Evolutionary conservation across 164 flowering plant species (phyloP).

Genomic region (Liquidambar formosana): DNA sequence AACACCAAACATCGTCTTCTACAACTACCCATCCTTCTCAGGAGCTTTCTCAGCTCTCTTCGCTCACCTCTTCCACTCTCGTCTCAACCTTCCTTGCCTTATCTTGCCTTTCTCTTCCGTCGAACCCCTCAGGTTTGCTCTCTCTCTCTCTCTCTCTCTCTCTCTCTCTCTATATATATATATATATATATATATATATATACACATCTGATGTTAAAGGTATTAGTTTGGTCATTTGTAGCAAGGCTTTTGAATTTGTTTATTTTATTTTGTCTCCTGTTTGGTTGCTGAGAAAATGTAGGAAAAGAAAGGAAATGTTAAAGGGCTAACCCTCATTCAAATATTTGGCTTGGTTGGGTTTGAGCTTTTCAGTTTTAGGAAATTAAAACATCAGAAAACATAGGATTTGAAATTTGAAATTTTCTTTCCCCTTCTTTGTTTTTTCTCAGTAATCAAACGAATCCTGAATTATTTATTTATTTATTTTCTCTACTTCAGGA

Average conservation of each 20-base stretch:
- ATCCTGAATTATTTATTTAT: not conserved
- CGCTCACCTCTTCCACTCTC: constrained; percentile 80
- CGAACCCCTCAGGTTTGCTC: constrained; percentile 67
- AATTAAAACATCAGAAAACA: too few relatives aligned
- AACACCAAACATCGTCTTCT: constrained; percentile 60
- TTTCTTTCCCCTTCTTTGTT: too few relatives aligned
- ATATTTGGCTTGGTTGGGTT: not conserved
- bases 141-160: not conserved
- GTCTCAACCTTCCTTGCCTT: constrained; percentile 59
- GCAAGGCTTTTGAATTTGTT: not conserved
- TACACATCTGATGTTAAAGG: too few relatives aligned
- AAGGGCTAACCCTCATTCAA: too few relatives aligned
- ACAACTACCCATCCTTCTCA: constrained; percentile 91
- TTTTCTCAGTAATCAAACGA: not conserved
- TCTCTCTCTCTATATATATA: not conserved
- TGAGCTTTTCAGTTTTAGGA: too few relatives aligned
- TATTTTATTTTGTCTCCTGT: not conserved
- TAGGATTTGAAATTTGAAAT: too few relatives aligned
- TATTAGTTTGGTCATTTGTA: too few relatives aligned
- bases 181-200: too few relatives aligned
- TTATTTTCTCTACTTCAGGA: constrained; percentile 34
- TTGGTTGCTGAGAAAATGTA: not conserved
- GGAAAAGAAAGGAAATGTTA: not conserved
- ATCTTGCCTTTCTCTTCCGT: constrained; percentile 81
- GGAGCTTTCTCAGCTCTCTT: constrained; percentile 83